phyloP scores from a whole-genome alignment of 78 protist genomes.

The Dictyostelium firmibasis region DNA sequence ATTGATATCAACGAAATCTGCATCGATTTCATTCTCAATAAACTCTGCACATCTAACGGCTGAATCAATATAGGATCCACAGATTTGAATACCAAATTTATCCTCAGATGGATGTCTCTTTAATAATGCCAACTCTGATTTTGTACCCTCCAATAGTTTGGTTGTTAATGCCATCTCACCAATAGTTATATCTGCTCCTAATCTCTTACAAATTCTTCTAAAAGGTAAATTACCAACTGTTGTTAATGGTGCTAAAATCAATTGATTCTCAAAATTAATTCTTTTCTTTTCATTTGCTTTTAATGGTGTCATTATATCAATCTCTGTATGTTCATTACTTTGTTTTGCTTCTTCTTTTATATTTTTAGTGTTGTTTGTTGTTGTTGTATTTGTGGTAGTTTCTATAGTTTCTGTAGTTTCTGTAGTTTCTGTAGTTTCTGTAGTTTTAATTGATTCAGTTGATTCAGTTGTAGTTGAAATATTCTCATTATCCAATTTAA shows the following conservation, averaged over 20 bases:
- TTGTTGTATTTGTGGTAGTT: no score
- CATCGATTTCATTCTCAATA: conserved; percentile 37
- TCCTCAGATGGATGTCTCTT: conserved; percentile 91
- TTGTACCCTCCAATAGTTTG: conserved; percentile 80
- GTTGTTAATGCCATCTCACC: conserved; percentile 95
- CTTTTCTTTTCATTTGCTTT: conserved; percentile 54
- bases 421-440: neutral
- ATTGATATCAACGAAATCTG: conserved; percentile 95
- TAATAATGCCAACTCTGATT: conserved; percentile 89
- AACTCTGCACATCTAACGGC: conserved; percentile 77
- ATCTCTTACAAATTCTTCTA: conserved; percentile 91
- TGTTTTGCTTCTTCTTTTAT: neutral
- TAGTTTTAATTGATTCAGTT: neutral
- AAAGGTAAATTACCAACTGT: conserved; percentile 99
- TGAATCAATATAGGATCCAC: conserved; percentile 82
- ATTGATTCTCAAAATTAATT: conserved; percentile 88
- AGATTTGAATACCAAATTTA: conserved; percentile 95
- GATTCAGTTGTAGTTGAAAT: neutral
- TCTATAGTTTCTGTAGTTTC: neutral
- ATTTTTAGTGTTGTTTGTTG: neutral
- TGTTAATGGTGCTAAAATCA: conserved; percentile 97
- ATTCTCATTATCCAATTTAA: neutral
- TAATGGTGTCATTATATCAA: conserved; percentile 16
- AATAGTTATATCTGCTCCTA: conserved; percentile 91
- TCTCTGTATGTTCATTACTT: conserved; percentile 52